These are phyloP conservation scores for Cardiospermum halicacabum DNA, from an alignment of 345 rosid species.

Conservation along the genomic window DNA sequence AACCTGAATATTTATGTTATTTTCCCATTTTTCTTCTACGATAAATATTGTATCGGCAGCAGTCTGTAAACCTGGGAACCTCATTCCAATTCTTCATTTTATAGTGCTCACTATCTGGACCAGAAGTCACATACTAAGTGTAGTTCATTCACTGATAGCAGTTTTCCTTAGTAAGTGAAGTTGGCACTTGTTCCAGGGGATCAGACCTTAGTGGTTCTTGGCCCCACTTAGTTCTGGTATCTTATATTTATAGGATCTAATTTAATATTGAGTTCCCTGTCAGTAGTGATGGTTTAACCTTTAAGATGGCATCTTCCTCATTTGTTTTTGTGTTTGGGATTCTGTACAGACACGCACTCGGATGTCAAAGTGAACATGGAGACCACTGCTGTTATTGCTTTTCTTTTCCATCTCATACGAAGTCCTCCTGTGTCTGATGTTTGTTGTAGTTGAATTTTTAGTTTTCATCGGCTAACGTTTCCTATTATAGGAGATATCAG, in stretches of 20 bases:
- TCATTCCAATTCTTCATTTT: slow-evolving; percentile 23
- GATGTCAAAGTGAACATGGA: slow-evolving; percentile 14
- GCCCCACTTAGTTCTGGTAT: slow-evolving; percentile 10
- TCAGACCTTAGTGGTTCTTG: slow-evolving; percentile 7
- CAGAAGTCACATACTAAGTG: slow-evolving; percentile 6
- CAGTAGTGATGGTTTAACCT: slow-evolving; percentile 16
- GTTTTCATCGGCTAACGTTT: slow-evolving; percentile 42
- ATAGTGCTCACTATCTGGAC: slow-evolving; percentile 11
- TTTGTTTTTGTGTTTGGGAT: slow-evolving; percentile 18
- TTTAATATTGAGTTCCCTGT: slow-evolving; percentile 15
- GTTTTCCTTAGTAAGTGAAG: slow-evolving; percentile 13
- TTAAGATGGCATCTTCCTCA: slow-evolving; percentile 10
- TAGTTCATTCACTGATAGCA: slow-evolving; percentile 11
- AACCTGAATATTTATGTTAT: slow-evolving; percentile 53
- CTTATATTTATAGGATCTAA: slow-evolving; percentile 13
- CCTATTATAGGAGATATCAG: slow-evolving; percentile 50
- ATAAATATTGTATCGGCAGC: slow-evolving; percentile 25
- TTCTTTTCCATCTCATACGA: background rate
- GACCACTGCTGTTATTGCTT: slow-evolving; percentile 6
- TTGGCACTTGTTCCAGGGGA: slow-evolving; percentile 14
- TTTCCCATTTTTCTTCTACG: slow-evolving; percentile 34
- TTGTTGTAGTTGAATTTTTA: slow-evolving; percentile 19
- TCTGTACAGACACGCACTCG: slow-evolving; percentile 13
- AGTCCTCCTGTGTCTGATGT: slow-evolving; percentile 8
- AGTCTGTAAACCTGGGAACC: slow-evolving; percentile 22